These are phyloP conservation scores for Leccinellum luteum DNA, from an alignment of 768 basidiomycete genomes.

Conservation along the genomic window DNA sequence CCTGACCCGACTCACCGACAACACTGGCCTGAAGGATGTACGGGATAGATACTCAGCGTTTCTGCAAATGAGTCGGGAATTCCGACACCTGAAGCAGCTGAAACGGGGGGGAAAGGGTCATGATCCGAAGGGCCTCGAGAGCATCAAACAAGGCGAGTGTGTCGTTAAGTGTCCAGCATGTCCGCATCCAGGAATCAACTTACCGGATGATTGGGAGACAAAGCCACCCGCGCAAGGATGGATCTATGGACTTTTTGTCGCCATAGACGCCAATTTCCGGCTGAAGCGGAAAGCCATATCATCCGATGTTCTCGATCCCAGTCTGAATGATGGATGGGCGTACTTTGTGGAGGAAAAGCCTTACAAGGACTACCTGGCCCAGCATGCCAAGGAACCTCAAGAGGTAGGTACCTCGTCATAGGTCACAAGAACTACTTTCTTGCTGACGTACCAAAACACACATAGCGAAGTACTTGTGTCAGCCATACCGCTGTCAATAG, in stretches of 20 bases:
- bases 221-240: neutral
- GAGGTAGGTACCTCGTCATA: too few relatives aligned
- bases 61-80: neutral
- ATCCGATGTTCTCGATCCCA: neutral
- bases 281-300: neutral
- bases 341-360: too few relatives aligned
- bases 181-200: neutral
- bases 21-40: neutral
- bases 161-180: neutral
- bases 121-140: neutral
- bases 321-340: neutral
- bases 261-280: neutral
- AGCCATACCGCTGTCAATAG: neutral
- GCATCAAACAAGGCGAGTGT: neutral
- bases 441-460: too few relatives aligned
- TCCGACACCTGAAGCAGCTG: neutral
- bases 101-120: neutral
- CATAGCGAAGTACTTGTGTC: neutral
- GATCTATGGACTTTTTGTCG: neutral
- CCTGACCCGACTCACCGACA: neutral
- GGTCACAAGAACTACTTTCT: too few relatives aligned
- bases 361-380: neutral
- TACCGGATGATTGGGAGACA: neutral
- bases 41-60: neutral
- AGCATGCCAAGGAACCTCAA: neutral